A percentile compares a stretch with the other conserved stretches of the same genome.
Conservation (phyloP, 192 early-diverging fungal genomes). For the Backusella liffmaniae region DNA sequence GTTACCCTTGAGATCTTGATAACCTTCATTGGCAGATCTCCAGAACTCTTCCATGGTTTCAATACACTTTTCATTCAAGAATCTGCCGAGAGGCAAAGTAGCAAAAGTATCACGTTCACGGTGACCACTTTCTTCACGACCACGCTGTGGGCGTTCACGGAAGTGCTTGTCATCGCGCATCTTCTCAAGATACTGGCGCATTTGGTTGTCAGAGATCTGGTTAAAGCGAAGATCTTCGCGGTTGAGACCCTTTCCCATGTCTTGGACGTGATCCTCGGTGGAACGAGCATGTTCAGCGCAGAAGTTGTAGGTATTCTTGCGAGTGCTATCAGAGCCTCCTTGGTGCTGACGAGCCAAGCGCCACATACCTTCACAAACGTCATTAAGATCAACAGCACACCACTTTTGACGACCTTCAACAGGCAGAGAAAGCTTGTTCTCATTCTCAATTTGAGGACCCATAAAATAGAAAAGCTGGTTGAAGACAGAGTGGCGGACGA, state of each 20-base stretch:
- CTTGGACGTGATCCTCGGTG: neutral
- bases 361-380: slow-evolving; percentile 7
- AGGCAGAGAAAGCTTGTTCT: slow-evolving; percentile 7
- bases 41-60: slow-evolving; percentile 14
- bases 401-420: slow-evolving; percentile 11
- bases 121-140: neutral
- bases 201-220: neutral
- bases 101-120: neutral
- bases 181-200: slow-evolving; percentile 3
- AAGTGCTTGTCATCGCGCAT: slow-evolving; percentile 16
- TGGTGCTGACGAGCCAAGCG: neutral
- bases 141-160: neutral
- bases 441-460: slow-evolving; percentile 6
- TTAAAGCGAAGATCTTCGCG: neutral
- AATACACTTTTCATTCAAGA: slow-evolving; percentile 16
- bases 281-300: neutral
- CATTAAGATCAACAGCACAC: slow-evolving; percentile 18
- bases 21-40: slow-evolving; percentile 7
- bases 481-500: slow-evolving; percentile 9
- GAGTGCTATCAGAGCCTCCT: neutral
- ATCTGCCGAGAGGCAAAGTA: slow-evolving; percentile 22
- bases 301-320: slow-evolving; percentile 7
- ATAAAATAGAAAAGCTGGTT: slow-evolving; percentile 21
- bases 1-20: neutral
- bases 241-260: slow-evolving; percentile 4